Evolutionary conservation across 108 stramenopile genomes (phyloP).

Genomic region (Epipyxis sp.): DNA sequence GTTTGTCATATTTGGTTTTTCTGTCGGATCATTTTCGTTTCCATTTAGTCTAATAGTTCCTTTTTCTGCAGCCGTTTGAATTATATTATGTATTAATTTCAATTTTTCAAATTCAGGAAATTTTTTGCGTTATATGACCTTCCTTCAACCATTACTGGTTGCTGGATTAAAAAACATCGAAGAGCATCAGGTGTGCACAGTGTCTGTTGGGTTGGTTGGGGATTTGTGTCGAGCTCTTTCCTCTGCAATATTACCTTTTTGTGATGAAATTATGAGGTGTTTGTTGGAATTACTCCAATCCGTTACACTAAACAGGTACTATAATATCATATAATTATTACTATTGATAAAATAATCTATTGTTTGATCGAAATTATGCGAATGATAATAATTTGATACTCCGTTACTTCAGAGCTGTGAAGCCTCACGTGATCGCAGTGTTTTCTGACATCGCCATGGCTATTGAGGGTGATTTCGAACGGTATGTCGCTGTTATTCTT

Average conservation of each 20-base stretch:
- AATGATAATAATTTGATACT: too few relatives aligned
- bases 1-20: too few relatives aligned
- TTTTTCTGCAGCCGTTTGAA: too few relatives aligned
- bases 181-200: conserved; percentile 83
- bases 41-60: too few relatives aligned
- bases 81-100: too few relatives aligned
- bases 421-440: conserved; percentile 85
- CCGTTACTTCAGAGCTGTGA: conserved; percentile 66
- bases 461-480: conserved; percentile 75
- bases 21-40: too few relatives aligned
- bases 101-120: too few relatives aligned
- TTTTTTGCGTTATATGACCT: conserved; percentile 85
- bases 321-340: too few relatives aligned
- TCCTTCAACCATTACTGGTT: conserved; percentile 72
- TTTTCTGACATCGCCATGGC: conserved; percentile 94
- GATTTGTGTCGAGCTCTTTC: conserved; percentile 85
- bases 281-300: conserved; percentile 79
- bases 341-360: conserved; percentile 11
- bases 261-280: conserved; percentile 81
- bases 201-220: conserved; percentile 83
- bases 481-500: conserved; percentile 75
- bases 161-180: conserved; percentile 77
- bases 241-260: conserved; percentile 71
- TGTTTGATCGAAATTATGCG: conserved; percentile 10
- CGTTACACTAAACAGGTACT: conserved; percentile 66